A percentile compares a stretch with the other conserved stretches of the same genome.
These are phyloP conservation scores for Oryza glumipatula DNA, from an alignment of 176 grass and related monocot genomes.

Conservation along the genomic window DNA sequence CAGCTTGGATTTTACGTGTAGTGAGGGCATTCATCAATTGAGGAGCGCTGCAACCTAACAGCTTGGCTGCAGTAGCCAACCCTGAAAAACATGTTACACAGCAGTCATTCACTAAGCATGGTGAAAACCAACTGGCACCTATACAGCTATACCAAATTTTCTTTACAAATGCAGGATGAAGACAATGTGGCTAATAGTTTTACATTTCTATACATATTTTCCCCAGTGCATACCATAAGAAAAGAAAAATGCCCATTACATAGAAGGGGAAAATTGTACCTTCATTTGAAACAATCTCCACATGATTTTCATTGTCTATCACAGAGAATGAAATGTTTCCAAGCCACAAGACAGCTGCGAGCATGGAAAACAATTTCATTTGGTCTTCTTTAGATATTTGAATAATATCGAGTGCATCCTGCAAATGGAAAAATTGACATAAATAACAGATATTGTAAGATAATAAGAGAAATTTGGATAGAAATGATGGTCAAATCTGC, in stretches of 20 bases:
- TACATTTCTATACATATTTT: conserved; percentile 26
- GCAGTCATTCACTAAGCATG: not conserved
- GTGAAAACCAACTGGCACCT: not conserved
- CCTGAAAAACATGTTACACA: conserved; percentile 52
- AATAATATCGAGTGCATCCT: conserved; percentile 81
- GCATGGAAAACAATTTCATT: conserved; percentile 88
- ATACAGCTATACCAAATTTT: not conserved
- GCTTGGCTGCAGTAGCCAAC: conserved; percentile 70
- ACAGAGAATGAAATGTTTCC: conserved; percentile 91
- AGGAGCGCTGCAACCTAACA: conserved; percentile 69
- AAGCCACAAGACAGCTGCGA: conserved; percentile 83
- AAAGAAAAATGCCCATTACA: conserved; percentile 9
- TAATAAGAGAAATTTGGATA: conserved; percentile 2
- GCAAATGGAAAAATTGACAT: conserved; percentile 28
- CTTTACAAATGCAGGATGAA: not conserved
- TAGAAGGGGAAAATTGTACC: conserved; percentile 44
- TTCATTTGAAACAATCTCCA: conserved; percentile 87
- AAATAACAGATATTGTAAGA: conserved; percentile 28
- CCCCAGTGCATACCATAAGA: not conserved
- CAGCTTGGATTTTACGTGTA: conserved; percentile 85
- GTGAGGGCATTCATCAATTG: conserved; percentile 76
- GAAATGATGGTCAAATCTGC: conserved; percentile 9
- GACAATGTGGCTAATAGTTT: not conserved
- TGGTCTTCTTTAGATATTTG: conserved; percentile 83
- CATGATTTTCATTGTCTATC: conserved; percentile 97